A percentile compares a stretch with the other conserved stretches of the same genome.
Evolutionary conservation across 495 filamentous ascomycete species (phyloP).

Genomic region (Immersiella caudata): DNA sequence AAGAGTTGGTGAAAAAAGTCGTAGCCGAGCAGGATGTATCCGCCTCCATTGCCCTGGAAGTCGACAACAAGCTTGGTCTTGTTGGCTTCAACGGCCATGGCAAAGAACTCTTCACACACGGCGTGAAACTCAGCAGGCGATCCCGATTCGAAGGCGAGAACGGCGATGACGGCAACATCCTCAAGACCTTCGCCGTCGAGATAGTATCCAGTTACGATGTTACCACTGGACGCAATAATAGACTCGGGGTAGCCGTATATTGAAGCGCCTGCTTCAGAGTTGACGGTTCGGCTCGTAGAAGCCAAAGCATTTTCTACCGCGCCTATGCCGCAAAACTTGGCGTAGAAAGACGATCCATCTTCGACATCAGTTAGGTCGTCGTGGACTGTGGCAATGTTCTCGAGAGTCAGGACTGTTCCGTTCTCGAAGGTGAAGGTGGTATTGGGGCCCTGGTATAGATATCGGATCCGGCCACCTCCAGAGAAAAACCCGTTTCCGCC

Average conservation of each 20-base stretch:
- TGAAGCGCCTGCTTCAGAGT: background rate
- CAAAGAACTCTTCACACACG: slow-evolving; percentile 44
- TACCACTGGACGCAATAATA: slow-evolving; percentile 45
- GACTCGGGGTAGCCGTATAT: slow-evolving; percentile 53
- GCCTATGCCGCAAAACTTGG: slow-evolving; percentile 27
- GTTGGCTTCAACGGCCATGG: slow-evolving; percentile 37
- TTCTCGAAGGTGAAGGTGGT: slow-evolving; percentile 33
- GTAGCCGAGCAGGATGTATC: slow-evolving; percentile 48
- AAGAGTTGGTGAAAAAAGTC: slow-evolving; percentile 45
- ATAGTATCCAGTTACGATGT: slow-evolving; percentile 54
- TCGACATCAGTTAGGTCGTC: slow-evolving; percentile 22
- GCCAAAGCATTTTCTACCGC: background rate
- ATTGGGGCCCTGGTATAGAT: slow-evolving; percentile 27
- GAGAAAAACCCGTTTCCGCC: slow-evolving; percentile 21
- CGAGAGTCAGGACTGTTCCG: slow-evolving; percentile 23
- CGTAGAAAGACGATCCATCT: slow-evolving; percentile 21
- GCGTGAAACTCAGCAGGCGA: slow-evolving; percentile 42
- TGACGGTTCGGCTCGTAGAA: background rate
- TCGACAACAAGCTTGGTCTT: slow-evolving; percentile 60
- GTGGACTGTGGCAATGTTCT: slow-evolving; percentile 25
- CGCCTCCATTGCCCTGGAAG: slow-evolving; percentile 56
- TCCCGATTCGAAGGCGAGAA: slow-evolving; percentile 28
- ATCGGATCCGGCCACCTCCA: slow-evolving; percentile 21
- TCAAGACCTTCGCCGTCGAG: slow-evolving; percentile 44
- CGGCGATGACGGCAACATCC: slow-evolving; percentile 41